Percentiles rank a stretch among this genome's conserved stretches.
Conservation (phyloP, 306 rosid genomes). For the Urtica urens region DNA sequence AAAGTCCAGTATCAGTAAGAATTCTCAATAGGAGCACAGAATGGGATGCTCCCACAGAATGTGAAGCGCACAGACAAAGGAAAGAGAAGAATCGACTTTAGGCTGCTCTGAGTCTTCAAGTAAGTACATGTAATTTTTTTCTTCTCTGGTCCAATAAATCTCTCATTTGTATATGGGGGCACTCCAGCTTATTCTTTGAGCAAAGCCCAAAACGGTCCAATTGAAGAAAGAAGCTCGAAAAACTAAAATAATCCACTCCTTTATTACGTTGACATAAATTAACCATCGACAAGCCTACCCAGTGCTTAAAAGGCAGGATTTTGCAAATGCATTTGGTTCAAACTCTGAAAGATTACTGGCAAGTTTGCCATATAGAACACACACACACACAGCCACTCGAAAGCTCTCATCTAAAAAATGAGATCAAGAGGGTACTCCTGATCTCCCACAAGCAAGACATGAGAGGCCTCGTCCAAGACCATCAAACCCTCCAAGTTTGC, state of each 20-base stretch:
- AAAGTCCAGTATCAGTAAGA: too few relatives aligned
- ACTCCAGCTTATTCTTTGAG: neutral
- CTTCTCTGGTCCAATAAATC: too few relatives aligned
- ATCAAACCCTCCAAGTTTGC: constrained; percentile 62
- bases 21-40: too few relatives aligned
- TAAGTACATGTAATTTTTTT: too few relatives aligned
- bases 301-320: neutral
- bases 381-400: neutral
- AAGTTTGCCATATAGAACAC: neutral
- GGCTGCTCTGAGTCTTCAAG: too few relatives aligned
- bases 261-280: neutral
- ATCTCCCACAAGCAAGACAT: constrained; percentile 58
- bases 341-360: neutral
- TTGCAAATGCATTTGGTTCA: neutral
- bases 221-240: neutral
- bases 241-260: neutral
- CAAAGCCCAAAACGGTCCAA: neutral
- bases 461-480: constrained; percentile 71
- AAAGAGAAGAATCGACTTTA: too few relatives aligned
- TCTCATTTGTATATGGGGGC: too few relatives aligned
- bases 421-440: constrained; percentile 50
- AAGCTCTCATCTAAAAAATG: constrained; percentile 28
- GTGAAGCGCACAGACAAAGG: too few relatives aligned
- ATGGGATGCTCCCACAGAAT: too few relatives aligned
- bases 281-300: neutral